These are phyloP conservation scores for Leccinum rimulosum DNA, from an alignment of 768 basidiomycete genomes.

Conservation along the genomic window DNA sequence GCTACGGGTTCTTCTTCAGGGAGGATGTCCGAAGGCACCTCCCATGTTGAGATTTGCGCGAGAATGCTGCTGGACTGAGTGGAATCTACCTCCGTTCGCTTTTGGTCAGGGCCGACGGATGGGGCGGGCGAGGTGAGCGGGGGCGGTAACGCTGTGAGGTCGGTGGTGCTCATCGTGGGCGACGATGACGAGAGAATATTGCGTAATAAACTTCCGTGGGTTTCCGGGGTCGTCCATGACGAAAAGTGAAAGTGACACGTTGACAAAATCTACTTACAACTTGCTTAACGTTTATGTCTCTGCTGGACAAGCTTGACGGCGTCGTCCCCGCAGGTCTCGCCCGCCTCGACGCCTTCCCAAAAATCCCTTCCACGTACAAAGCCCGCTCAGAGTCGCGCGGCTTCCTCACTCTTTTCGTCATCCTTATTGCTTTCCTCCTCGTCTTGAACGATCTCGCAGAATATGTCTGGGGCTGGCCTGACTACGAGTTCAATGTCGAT, in stretches of 20 bases:
- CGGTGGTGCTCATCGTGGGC: slow-evolving; percentile 23
- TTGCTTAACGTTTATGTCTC: slow-evolving; percentile 18
- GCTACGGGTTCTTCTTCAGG: background rate
- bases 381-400: slow-evolving; percentile 76
- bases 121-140: background rate
- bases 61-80: background rate
- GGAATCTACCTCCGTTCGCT: slow-evolving; percentile 2
- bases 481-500: slow-evolving; percentile 88
- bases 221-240: slow-evolving; percentile 14
- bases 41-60: slow-evolving; percentile 23
- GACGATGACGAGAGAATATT: slow-evolving; percentile 17
- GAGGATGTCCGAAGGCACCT: slow-evolving; percentile 14
- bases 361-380: slow-evolving; percentile 80
- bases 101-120: slow-evolving; percentile 9
- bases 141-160: slow-evolving; percentile 9
- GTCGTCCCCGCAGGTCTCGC: slow-evolving; percentile 53
- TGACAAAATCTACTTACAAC: background rate
- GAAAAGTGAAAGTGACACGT: slow-evolving; percentile 14
- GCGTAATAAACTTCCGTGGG: slow-evolving; percentile 14
- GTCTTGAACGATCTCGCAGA: slow-evolving; percentile 88
- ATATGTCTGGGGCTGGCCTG: slow-evolving; percentile 92
- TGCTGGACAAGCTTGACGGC: slow-evolving; percentile 64
- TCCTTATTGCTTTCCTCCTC: slow-evolving; percentile 63
- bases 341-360: slow-evolving; percentile 84
- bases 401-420: slow-evolving; percentile 73